Base-by-base conservation (phyloP, 2,329 filamentous ascomycete species). In the Trichoderma endophyticum region DNA sequence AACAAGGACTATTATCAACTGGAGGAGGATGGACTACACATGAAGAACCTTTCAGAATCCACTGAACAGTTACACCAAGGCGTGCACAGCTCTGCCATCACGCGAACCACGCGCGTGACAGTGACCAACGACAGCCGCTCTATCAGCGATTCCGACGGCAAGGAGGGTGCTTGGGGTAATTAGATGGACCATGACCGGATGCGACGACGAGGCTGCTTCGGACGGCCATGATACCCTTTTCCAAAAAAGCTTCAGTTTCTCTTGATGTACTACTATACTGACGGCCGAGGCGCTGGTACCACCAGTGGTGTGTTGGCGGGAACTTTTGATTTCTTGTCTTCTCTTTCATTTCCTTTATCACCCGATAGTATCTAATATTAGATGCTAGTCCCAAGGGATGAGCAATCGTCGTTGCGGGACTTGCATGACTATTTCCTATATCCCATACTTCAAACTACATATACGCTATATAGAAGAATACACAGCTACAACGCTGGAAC, bases 71-170 rank as follows among this genome's bases (percentile, higher is more conserved):
- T 69, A 0, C 32, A 69, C 36, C 7, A 24, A 0, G 21, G 24
- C 9, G 1, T 4, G 1, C 32, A 60, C 5, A 6, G 54, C 36
- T 1, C 28, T n/a, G 36, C 32, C 34, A 69, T 69, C 26, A 69
- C 56, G 1, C 66, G 51, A 2, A 69, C 66, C 24, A 69, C 66
- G n/a, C 66, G 36, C 3, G 66, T 69, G 34, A 69, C 54, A 0
- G 56, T 69, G n/a, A 61, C 56, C 7, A 34, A 69, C 26, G 65
- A 68, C 63, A 66, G 28, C 63, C 63, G 63, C 63, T 66, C 63
- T 24, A 1, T 66, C 43, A 66, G 63, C 48, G 63, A 66, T 26
- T 11, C 28, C 2, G 63, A 56, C 4, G n/a, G 63, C 63, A 66
- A 56, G 48, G n/a, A 66, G 1, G 48, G 11, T 56, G n/a, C 1